phyloP scores from a whole-genome alignment of 2,329 filamentous ascomycete species.

The Cytospora mali region DNA sequence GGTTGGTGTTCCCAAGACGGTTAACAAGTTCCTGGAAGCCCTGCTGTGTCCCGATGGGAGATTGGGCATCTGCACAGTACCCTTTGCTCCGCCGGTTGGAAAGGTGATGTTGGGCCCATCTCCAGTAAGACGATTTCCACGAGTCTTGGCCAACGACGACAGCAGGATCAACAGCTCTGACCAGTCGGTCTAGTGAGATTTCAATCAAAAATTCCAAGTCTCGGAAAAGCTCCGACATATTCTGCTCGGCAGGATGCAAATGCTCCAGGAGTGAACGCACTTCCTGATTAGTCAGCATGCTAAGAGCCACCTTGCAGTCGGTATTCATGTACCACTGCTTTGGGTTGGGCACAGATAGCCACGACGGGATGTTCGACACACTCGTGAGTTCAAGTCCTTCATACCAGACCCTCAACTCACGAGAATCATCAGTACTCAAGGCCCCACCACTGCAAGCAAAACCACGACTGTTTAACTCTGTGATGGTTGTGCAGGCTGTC shows the following conservation, averaged over 20 bases:
- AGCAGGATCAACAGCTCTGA: neutral
- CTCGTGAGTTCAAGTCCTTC: constrained; percentile 2
- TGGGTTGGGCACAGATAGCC: neutral
- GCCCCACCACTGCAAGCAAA: constrained; percentile 2
- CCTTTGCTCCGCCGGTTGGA: neutral
- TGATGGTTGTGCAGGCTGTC: neutral
- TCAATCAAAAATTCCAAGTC: neutral
- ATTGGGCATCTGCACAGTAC: neutral
- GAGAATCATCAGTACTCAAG: neutral
- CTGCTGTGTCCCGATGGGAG: neutral
- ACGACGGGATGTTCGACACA: neutral
- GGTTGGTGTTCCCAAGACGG: neutral
- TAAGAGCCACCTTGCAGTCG: neutral
- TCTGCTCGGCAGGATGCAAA: neutral
- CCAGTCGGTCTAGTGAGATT: neutral
- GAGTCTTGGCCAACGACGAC: neutral
- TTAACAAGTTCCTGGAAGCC: neutral
- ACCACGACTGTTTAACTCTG: neutral
- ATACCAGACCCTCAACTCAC: neutral
- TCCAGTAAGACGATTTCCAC: neutral
- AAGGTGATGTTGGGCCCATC: neutral
- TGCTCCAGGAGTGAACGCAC: neutral
- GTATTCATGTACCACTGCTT: constrained; percentile 4
- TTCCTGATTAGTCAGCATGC: neutral
- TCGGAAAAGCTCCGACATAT: neutral